Base-by-base conservation (phyloP, 306 rosid species). In the Sicyos edulis region DNA sequence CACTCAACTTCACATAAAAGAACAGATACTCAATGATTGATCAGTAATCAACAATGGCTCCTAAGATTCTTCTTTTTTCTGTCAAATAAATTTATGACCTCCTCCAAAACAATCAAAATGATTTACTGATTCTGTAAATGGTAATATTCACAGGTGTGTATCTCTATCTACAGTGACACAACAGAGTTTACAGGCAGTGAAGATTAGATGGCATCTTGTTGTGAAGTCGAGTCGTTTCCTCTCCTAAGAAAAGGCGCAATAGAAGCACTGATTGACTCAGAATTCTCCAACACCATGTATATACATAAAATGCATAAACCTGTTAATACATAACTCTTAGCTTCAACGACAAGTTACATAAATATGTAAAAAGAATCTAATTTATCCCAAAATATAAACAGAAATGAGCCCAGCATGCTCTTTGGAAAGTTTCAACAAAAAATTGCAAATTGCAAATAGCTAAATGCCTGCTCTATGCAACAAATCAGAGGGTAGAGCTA, bases 301-400 rank as follows among this genome's bases (percentile, higher is more conserved):
- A 93, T 81, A 75, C 97, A 93, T 78, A 90, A 88, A 74, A 93
- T 76, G 87, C 96, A 90, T n/a, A 93, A 74, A 62, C 96, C 97
- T 93, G 90, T 44, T 29, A 7, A 67, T 67, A 3, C 53, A 67
- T 17, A 67, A 13, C 56, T 47, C 16, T 49, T 47, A 21, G 42
- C n/a, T 44, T 17, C 54, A 65, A 44, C 6, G 1, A 7, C 16
- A 40, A 56, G 15, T 40, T 65, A 34, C 71, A 44, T 44, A 65
- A 19, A 65, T 37, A 19, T 40, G 29, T 26, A 17, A 64, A 42
- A 64, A 64, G 9, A 19, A 42, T 63, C 15, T n/a, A 16, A n/a
- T 10, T 22, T 17, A n/a, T 16, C 8, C 51, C 26, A 2, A 4
- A 4, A n/a, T 37, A 17, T 42, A 8, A 40, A 64, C 32, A 17